A percentile compares a stretch with the other conserved stretches of the same genome.
Conservation (phyloP, 2,329 filamentous ascomycete genomes). For the Fusarium sp. region DNA sequence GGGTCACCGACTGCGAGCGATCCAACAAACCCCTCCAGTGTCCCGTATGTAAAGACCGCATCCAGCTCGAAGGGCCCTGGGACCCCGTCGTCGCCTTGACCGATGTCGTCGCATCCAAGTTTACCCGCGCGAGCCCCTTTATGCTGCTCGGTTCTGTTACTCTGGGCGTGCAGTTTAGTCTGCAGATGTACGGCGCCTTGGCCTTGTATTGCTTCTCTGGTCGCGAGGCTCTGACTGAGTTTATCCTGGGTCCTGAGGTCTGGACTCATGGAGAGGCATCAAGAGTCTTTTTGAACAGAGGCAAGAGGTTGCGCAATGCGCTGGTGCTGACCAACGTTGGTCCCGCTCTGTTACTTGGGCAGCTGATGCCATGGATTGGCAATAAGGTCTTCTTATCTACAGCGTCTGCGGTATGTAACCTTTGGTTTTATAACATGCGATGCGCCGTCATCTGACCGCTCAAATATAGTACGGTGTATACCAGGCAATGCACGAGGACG, state of each 20-base stretch:
- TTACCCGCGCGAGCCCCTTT: conserved; percentile 69
- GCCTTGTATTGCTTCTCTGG: conserved; percentile 67
- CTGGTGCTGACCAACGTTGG: conserved; percentile 59
- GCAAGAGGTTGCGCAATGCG: conserved; percentile 49
- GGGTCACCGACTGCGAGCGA: conserved; percentile 89
- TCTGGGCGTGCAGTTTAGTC: conserved; percentile 62
- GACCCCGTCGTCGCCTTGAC: conserved; percentile 78
- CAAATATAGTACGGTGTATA: conserved; percentile 59
- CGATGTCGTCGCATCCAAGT: conserved; percentile 66
- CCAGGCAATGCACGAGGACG: conserved; percentile 58
- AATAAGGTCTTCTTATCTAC: conserved; percentile 57
- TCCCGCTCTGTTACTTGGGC: conserved; percentile 58
- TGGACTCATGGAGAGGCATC: conserved; percentile 42
- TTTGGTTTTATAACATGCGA: background rate
- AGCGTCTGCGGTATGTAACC: conserved; percentile 54
- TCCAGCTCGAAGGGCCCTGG: conserved; percentile 79
- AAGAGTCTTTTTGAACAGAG: conserved; percentile 40
- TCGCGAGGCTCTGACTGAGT: conserved; percentile 56
- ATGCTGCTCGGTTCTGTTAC: conserved; percentile 72
- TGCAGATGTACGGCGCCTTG: conserved; percentile 65
- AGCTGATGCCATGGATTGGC: conserved; percentile 57
- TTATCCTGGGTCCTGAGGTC: conserved; percentile 54
- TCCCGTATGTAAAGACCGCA: conserved; percentile 88
- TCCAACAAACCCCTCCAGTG: conserved; percentile 78
- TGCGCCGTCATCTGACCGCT: conserved; percentile 5